phyloP scores from a whole-genome alignment of 2,329 filamentous ascomycete genomes.

The Ilyonectria mors-panacis region DNA sequence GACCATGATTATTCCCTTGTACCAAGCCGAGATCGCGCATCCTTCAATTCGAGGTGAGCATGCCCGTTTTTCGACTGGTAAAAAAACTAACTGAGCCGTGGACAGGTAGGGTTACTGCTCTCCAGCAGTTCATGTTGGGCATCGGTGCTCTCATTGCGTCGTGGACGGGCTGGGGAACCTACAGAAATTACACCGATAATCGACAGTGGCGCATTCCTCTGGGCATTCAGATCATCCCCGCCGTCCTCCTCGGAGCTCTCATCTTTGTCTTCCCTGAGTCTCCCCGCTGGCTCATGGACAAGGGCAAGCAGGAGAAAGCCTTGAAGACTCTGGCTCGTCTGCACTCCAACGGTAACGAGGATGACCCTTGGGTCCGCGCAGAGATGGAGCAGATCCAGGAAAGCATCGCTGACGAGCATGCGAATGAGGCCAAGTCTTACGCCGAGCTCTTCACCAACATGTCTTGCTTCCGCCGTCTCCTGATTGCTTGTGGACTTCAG shows the following conservation, averaged over 20 bases:
- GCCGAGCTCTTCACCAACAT: constrained; percentile 72
- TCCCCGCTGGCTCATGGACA: constrained; percentile 82
- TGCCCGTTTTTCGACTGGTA: neutral
- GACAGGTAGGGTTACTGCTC: constrained; percentile 68
- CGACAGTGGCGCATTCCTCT: constrained; percentile 59
- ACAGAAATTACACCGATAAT: constrained; percentile 46
- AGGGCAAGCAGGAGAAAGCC: constrained; percentile 74
- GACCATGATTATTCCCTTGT: constrained; percentile 67
- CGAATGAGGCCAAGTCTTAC: constrained; percentile 79
- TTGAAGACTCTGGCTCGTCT: constrained; percentile 76
- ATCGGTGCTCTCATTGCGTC: constrained; percentile 79
- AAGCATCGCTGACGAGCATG: constrained; percentile 74
- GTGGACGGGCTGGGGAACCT: constrained; percentile 75
- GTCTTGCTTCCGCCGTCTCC: constrained; percentile 79
- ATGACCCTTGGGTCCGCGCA: constrained; percentile 78
- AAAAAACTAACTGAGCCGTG: too few species aligned
- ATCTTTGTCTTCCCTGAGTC: constrained; percentile 80
- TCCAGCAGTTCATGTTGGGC: constrained; percentile 88
- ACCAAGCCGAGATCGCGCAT: constrained; percentile 84
- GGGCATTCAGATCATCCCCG: constrained; percentile 79
- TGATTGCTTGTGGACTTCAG: constrained; percentile 79
- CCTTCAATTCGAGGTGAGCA: constrained; percentile 79
- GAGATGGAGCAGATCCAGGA: constrained; percentile 80
- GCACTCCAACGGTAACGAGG: constrained; percentile 76
- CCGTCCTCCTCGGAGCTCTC: constrained; percentile 72